Base-by-base conservation (phyloP, 495 filamentous ascomycete species). In the Darksidea phi region DNA sequence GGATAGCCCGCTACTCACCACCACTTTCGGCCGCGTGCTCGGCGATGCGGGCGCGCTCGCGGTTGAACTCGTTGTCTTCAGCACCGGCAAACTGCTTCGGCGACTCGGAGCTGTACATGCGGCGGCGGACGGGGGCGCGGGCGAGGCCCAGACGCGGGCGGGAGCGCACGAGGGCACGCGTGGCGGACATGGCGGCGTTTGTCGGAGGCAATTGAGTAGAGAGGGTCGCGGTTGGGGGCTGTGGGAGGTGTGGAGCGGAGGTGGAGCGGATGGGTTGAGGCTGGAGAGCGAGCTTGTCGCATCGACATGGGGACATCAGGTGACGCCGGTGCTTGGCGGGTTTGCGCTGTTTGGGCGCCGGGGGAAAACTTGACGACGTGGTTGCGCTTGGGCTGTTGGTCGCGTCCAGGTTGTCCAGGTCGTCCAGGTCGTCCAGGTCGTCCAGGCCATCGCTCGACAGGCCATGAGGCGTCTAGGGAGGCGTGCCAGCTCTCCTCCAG, bases 11-110 rank as follows among this genome's bases (percentile, higher is more conserved):
- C 28, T 53, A 73, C 86, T 72, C 69, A 95, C 91, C 88, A 68
- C 84, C 86, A 43, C 88, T 94, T 65, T 79, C 80, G 59, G 79
- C 84, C 50, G 92, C 92, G 74, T 97, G 92, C 70, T 87, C 81
- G 82, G 94, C 89, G 72, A 94, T 86, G 61, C 82, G 83, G 71
- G 81, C 79, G 66, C 92, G 83, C 82, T 97, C 91, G 61, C 86
- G 83, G 76, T 94, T 85, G 82, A 97, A 97, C 67, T 82, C 81
- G 76, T 93, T 96, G 80, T 94, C 88, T 65, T 77, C 72, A 67
- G 73, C 73, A 64, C 83, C 85, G n/a, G 67, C 61, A 53, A 79
- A 73, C 42, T 42, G 45, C 60, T 74, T 71, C 32, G 71, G 63
- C 21, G 63, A 59, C 52, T 73, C 76, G 76, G 77, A 76, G 77